Conservation (phyloP, 305 asterid species). For the Solanum chacoense region DNA sequence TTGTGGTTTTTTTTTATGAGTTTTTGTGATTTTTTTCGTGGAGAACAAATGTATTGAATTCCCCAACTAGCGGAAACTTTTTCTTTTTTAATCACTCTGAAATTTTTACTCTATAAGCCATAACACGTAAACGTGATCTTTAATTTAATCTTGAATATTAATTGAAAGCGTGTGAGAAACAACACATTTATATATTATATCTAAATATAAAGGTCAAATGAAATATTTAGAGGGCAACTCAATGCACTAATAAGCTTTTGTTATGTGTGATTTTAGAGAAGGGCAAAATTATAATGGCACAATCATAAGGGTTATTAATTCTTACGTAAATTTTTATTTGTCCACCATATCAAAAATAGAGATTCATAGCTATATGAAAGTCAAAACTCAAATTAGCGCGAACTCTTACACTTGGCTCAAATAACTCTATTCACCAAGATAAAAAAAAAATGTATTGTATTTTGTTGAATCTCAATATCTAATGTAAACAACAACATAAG, state of each 20-base stretch:
- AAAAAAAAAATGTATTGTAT: not conserved
- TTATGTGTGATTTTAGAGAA: too few relatives aligned
- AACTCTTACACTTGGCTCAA: accelerated
- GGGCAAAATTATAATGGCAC: too few relatives aligned
- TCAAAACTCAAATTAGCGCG: not conserved
- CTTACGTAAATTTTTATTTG: not conserved
- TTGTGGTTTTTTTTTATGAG: not conserved
- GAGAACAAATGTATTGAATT: not conserved
- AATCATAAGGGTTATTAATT: too few relatives aligned
- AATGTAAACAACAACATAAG: not conserved
- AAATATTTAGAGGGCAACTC: accelerated
- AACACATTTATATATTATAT: accelerated
- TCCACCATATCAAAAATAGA: not conserved
- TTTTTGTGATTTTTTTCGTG: not conserved
- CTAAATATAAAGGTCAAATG: not conserved
- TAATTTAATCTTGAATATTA: not conserved
- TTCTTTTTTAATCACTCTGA: not conserved
- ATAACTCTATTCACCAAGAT: not conserved
- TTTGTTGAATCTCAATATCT: not conserved
- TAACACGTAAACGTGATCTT: not conserved
- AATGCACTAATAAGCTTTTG: not conserved
- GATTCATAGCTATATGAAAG: not conserved
- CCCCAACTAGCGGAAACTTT: not conserved
- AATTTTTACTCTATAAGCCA: not conserved
- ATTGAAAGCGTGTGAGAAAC: too few relatives aligned